A percentile compares a stretch with the other conserved stretches of the same genome.
phyloP scores from a whole-genome alignment of 257 asterid species.

The Solanum bulbocastanum region DNA sequence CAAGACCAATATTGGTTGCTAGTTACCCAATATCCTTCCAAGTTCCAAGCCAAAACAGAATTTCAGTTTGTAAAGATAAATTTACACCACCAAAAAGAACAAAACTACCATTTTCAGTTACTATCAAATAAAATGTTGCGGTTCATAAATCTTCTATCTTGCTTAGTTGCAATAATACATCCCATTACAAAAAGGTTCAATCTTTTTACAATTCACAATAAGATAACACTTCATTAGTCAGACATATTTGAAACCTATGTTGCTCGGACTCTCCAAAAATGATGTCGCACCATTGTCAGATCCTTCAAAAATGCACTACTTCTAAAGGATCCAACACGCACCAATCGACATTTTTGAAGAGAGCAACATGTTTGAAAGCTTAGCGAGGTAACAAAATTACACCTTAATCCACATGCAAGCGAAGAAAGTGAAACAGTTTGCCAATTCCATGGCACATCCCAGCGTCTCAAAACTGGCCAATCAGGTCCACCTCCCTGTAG shows the following conservation, averaged over 20 bases:
- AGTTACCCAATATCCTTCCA: neutral
- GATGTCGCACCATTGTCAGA: neutral
- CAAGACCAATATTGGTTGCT: neutral
- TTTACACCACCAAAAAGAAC: neutral
- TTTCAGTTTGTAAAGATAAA: neutral
- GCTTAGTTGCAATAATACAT: neutral
- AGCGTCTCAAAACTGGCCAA: conserved; percentile 64
- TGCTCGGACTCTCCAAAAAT: neutral
- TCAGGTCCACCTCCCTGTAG: conserved; percentile 42
- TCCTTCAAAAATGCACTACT: neutral
- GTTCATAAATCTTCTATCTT: neutral
- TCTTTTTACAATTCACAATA: neutral
- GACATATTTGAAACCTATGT: neutral
- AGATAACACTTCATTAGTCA: neutral
- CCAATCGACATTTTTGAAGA: too few relatives aligned
- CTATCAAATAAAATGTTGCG: neutral
- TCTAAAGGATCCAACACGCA: neutral
- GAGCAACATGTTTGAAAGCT: neutral
- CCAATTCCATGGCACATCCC: conserved; percentile 99
- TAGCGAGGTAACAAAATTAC: conserved; percentile 8
- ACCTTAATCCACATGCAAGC: conserved; percentile 97
- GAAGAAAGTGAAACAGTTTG: conserved; percentile 80
- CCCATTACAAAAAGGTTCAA: neutral
- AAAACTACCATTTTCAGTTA: neutral
- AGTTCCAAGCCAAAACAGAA: neutral